Evolutionary conservation across 2,329 filamentous ascomycete genomes (phyloP), one percentile per base, ranked within the genome.

Genomic region (Hypoxylon sp.): DNA sequence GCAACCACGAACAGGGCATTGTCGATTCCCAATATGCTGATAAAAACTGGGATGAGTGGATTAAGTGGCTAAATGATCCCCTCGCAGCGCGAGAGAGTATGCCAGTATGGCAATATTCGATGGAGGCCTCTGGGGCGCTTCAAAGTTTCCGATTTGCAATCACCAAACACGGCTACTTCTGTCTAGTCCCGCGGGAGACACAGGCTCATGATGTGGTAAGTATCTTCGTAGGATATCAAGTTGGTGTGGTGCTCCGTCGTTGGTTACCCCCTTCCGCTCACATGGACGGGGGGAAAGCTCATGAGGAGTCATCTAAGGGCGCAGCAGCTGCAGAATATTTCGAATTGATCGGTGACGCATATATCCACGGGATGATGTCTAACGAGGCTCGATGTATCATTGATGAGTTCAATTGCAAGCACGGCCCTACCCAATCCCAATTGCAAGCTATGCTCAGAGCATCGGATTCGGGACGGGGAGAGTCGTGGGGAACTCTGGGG

Each of bases 281-380:
- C 4, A 20, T 15, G 44, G 41, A 39, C 2, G 22, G 22, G 3
- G 41, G 17, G 1, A 30, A 34, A 41, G 28, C 46, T 8, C 19
- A 22, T n/a, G 15, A 44, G 17, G 13, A 46, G 8, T 24, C 43
- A 1, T 7, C 19, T 19, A 6, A 10, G 3, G 59, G 60, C 17
- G 30, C 10, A 37, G 41, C 15, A 4, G 26, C 51, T 6, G 19
- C 50, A 10, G 46, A 52, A 13, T 70, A 67, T 22, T 66, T 65
- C 26, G 70, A 72, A 51, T 57, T 72, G 0, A 58, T 72, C 8
- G 70, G 70, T 2, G 70, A 72, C 17, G 62, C 67, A 0, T 72
- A 71, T 28, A 59, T 70, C 11, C 69, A 71, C 34, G 70, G 70
- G 10, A 70, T 71, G 67, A 72, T 69, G 68, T 49, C 54, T 26